Base-by-base conservation (phyloP, 2,329 filamentous ascomycete genomes). In the Monilinia vaccinii-corymbosi region DNA sequence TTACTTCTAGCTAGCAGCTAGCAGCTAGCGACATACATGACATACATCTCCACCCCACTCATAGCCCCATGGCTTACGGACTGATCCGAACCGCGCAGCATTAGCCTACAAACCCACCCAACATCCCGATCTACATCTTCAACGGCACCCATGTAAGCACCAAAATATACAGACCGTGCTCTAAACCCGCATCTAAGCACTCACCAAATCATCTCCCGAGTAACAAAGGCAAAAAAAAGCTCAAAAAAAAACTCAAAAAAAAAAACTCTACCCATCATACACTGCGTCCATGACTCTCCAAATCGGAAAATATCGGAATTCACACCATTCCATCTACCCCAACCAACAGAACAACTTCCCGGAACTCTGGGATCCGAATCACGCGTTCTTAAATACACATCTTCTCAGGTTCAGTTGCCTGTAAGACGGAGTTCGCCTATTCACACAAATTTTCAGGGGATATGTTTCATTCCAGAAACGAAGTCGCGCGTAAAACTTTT, bases 341-440 rank as follows among this genome's bases (percentile, higher is more conserved):
- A 10, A 2, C n/a, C n/a, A n/a, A n/a, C n/a, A 14, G 16, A 36
- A 14, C 3, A 5, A 28, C 18, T 16, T 40, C 18, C n/a, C 49
- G 34, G 34, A 28, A 4, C 16, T 10, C 36, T n/a, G 23, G 1
- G n/a, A 44, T 44, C 50, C 50, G 23, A 44, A 53, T 44, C 36
- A 42, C 36, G 25, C 28, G 38, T 51, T 28, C n/a, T 28, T 8
- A 21, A 25, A 21, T 28, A 25, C 48, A 38, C 21, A 34, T 40
- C 36, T 42, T 42, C 23, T 23, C n/a, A 21, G 21, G 18, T 42
- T n/a, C 21, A 31, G 18, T 42, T 44, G 18, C 21, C 16, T 13
- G 11, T 53, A 53, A 53, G 51, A 44, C 51, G 51, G 51, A 28
- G n/a, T 32, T 53, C 51, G 51, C 51, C 51, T 44, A 53, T 23